A percentile compares a stretch with the other conserved stretches of the same genome.
phyloP scores from a whole-genome alignment of 768 basidiomycete genomes.

The Leccinellum luteum region DNA sequence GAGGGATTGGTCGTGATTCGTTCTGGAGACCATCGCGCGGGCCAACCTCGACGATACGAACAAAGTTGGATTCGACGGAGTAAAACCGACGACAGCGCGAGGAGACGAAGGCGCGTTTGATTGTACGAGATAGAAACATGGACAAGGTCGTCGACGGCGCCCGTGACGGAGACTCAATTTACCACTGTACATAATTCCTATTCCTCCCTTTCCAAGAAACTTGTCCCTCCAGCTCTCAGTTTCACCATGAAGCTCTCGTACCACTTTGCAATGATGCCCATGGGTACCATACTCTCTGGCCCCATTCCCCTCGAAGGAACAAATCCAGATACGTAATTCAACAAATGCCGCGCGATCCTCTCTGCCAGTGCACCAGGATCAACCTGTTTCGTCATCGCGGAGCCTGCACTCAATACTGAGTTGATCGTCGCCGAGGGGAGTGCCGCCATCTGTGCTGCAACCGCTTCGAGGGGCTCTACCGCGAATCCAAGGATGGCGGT shows the following conservation, averaged over 20 bases:
- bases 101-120: not conserved
- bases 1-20: constrained; percentile 70
- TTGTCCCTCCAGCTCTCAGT: constrained; percentile 53
- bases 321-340: constrained; percentile 76
- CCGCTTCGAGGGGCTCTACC: constrained; percentile 68
- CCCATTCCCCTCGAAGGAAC: constrained; percentile 41
- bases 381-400: constrained; percentile 10
- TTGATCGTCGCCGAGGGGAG: constrained; percentile 36
- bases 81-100: not conserved
- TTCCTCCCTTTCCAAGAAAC: constrained; percentile 52
- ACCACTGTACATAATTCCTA: not conserved
- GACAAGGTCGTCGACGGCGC: too few relatives aligned
- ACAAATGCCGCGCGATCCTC: constrained; percentile 58
- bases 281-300: constrained; percentile 55
- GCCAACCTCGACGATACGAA: constrained; percentile 80
- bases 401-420: constrained; percentile 17
- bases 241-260: constrained; percentile 67
- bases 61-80: constrained; percentile 25
- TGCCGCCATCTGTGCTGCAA: constrained; percentile 54
- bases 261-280: constrained; percentile 65
- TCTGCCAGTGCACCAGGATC: constrained; percentile 20
- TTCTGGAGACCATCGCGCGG: constrained; percentile 93
- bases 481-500: constrained; percentile 78
- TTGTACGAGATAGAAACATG: constrained; percentile 12
- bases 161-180: not conserved